Evolutionary conservation across 1,139 yeast genomes (phyloP), one percentile per base, ranked within the genome.

Genomic region (Blastobotrys serpentis): DNA sequence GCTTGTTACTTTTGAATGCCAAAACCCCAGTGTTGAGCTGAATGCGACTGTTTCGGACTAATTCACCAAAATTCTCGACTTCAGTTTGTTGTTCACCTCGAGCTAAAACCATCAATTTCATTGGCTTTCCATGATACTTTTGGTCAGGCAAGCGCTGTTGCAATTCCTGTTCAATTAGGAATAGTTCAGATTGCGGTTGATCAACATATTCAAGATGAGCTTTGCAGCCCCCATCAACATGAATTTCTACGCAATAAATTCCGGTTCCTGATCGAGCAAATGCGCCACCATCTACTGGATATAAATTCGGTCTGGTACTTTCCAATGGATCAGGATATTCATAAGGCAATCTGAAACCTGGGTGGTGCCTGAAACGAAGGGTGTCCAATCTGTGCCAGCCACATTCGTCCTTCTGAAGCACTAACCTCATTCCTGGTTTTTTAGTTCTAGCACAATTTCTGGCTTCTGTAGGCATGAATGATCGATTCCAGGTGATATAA

Each of bases 301-400:
- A 70, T 4, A 75, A 57, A n/a, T 69, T 53, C 1, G 81, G 77
- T 49, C 70, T 68, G 18, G 60, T 58, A 4, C 63, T 57, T 50
- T 58, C 49, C 47, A 57, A 36, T 54, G 65, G 33, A 56, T 67
- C 54, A 56, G 62, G 66, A 61, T 7, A 66, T 62, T 92, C 98
- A 8, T 72, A 64, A 0, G 95, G 94, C 23, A 86, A 64, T 2
- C 83, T 68, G 65, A 90, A 90, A 0, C 87, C 78, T 4, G 86
- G 95, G 65, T 92, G 98, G 62, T 78, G 79, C 42, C 88, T 69
- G 64, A 85, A 92, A 59, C 96, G 74, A 46, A 87, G 61, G 42
- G 86, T 66, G 64, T 92, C 98, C 49, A 87, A 69, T 52, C 86
- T 76, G 64, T 90, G 84, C 98, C 98, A 92, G 29, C 81, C 82